Conservation (phyloP, 345 rosid genomes). For the Turritis glabra region DNA sequence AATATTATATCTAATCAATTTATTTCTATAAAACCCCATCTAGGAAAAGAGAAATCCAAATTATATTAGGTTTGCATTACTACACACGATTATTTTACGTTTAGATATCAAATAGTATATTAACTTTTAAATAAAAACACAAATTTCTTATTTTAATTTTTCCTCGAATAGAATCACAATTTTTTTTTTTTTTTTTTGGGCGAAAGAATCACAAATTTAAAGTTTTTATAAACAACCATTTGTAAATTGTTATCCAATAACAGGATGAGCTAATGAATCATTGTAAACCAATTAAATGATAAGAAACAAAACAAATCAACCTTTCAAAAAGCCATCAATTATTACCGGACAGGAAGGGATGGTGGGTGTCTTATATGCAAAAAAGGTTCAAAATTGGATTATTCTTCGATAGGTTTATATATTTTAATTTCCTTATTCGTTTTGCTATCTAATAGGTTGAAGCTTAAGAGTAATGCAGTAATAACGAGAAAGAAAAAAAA, state of each 20-base stretch:
- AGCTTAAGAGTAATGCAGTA: conserved; percentile 11
- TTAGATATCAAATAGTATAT: background rate
- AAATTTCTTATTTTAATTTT: no score
- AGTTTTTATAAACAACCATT: background rate
- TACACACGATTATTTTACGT: background rate
- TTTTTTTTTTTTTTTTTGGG: background rate
- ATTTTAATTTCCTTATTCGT: background rate
- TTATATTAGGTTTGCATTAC: background rate
- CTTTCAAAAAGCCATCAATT: conserved; percentile 32
- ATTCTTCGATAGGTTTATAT: background rate
- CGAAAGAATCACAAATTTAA: background rate
- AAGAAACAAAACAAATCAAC: conserved; percentile 23
- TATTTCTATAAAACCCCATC: background rate
- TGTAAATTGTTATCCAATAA: background rate
- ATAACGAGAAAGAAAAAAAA: background rate
- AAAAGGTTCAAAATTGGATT: conserved; percentile 20
- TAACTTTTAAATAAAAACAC: background rate
- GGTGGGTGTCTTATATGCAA: conserved; percentile 27
- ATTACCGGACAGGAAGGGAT: conserved; percentile 29
- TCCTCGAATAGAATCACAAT: no score
- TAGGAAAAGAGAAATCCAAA: background rate
- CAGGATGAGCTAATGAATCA: background rate
- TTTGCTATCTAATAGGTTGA: conserved; percentile 25
- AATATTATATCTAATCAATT: background rate
- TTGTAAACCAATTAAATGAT: conserved; percentile 2